Percentiles rank a stretch among this genome's conserved stretches.
phyloP scores from a whole-genome alignment of 148 eudicot species.

The Agrostemma githago region DNA sequence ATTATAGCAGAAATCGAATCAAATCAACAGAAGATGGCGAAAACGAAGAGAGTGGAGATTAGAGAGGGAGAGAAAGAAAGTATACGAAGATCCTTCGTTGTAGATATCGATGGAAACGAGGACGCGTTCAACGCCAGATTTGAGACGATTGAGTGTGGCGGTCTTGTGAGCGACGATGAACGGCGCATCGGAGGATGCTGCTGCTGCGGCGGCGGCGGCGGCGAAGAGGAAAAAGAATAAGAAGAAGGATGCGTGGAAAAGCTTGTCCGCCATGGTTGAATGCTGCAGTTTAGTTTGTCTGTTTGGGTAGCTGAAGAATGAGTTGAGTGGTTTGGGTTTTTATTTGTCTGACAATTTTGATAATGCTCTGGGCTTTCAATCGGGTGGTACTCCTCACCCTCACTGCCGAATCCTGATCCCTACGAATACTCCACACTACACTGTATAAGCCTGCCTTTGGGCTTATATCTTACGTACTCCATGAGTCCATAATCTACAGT shows the following conservation, averaged over 20 bases:
- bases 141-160: slow-evolving; percentile 63
- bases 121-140: slow-evolving; percentile 70
- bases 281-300: background rate
- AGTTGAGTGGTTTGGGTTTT: slow-evolving; percentile 14
- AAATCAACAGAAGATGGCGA: background rate
- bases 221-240: slow-evolving; percentile 13
- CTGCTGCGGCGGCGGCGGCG: slow-evolving; percentile 13
- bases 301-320: background rate
- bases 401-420: no score
- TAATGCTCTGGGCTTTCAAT: background rate
- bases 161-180: slow-evolving; percentile 91
- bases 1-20: background rate
- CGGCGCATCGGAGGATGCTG: slow-evolving; percentile 54
- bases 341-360: background rate
- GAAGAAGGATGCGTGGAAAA: slow-evolving; percentile 14
- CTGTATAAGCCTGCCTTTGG: no score
- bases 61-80: background rate
- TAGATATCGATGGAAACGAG: slow-evolving; percentile 74
- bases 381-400: no score
- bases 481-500: no score
- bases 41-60: background rate
- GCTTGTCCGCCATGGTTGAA: slow-evolving; percentile 35
- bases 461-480: no score
- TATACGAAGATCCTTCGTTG: slow-evolving; percentile 87
- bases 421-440: no score